These are phyloP conservation scores for Podospora australis DNA, from an alignment of 495 filamentous ascomycete genomes.

Conservation along the genomic window DNA sequence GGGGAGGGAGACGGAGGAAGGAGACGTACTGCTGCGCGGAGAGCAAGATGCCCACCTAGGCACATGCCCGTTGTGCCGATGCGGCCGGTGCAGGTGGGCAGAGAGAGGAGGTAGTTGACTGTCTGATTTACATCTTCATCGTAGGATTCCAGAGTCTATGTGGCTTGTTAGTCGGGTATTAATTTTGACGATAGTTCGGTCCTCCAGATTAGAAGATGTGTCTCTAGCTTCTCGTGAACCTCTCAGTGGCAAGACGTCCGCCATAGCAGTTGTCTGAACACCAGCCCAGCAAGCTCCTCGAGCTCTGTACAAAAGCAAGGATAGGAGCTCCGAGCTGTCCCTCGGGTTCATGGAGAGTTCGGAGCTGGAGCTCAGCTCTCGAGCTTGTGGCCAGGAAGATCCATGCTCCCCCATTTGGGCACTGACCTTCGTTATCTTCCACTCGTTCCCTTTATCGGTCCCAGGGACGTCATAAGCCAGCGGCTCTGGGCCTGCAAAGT, in stretches of 20 bases:
- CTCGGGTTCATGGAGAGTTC: neutral
- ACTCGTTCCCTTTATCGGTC: constrained; percentile 81
- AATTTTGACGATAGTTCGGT: no score
- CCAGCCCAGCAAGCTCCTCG: no score
- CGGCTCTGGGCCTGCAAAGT: constrained; percentile 81
- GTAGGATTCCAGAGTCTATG: constrained; percentile 76
- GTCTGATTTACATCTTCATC: constrained; percentile 74
- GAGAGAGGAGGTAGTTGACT: constrained; percentile 67
- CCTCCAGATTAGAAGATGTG: no score
- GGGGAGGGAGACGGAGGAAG: neutral
- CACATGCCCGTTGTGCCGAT: constrained; percentile 94
- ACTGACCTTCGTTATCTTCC: constrained; percentile 69
- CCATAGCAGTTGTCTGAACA: no score
- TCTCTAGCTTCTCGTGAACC: neutral
- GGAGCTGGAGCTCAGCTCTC: neutral
- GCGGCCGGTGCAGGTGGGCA: constrained; percentile 75
- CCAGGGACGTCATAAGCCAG: constrained; percentile 82
- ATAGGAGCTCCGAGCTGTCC: neutral
- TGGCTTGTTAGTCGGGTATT: constrained; percentile 1
- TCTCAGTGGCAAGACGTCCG: no score
- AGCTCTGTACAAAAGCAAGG: no score
- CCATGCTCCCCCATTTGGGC: neutral
- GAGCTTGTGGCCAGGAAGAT: neutral
- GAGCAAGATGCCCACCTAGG: constrained; percentile 84
- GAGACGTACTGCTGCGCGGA: constrained; percentile 57